These are phyloP conservation scores for Schwanniomyces yamadae DNA, from an alignment of 805 yeast species.

Conservation along the genomic window DNA sequence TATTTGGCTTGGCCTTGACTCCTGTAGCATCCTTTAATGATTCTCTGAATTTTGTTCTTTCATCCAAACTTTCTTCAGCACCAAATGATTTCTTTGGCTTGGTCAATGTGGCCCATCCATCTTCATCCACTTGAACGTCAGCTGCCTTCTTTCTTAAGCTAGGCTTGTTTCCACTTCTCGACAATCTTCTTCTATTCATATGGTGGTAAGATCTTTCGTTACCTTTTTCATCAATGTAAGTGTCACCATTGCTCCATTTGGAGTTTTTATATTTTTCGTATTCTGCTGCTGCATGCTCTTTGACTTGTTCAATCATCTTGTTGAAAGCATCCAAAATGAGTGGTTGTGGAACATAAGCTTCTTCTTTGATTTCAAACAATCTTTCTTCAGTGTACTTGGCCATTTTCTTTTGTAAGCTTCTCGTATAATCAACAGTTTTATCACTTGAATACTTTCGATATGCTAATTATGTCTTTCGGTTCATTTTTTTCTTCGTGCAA, in stretches of 20 bases:
- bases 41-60: slow-evolving; percentile 46
- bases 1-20: slow-evolving; percentile 64
- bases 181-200: slow-evolving; percentile 62
- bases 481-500: too few relatives aligned
- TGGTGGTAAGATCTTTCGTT: slow-evolving; percentile 45
- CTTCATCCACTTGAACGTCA: slow-evolving; percentile 61
- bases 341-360: slow-evolving; percentile 59
- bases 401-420: too few relatives aligned
- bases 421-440: too few relatives aligned
- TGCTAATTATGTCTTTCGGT: too few relatives aligned
- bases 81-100: slow-evolving; percentile 50
- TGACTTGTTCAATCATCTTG: slow-evolving; percentile 64
- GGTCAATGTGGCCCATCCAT: slow-evolving; percentile 76
- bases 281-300: slow-evolving; percentile 40
- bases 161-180: slow-evolving; percentile 46
- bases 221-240: slow-evolving; percentile 46
- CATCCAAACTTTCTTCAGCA: slow-evolving; percentile 47
- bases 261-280: slow-evolving; percentile 23
- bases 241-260: slow-evolving; percentile 41
- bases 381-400: slow-evolving; percentile 70
- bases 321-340: slow-evolving; percentile 65
- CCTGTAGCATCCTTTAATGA: slow-evolving; percentile 35
- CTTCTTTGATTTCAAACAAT: slow-evolving; percentile 55
- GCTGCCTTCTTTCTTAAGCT: slow-evolving; percentile 57
- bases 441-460: too few relatives aligned